These are phyloP conservation scores for Cercospora berteroae DNA, from an alignment of 2,329 filamentous ascomycete genomes.

Conservation along the genomic window DNA sequence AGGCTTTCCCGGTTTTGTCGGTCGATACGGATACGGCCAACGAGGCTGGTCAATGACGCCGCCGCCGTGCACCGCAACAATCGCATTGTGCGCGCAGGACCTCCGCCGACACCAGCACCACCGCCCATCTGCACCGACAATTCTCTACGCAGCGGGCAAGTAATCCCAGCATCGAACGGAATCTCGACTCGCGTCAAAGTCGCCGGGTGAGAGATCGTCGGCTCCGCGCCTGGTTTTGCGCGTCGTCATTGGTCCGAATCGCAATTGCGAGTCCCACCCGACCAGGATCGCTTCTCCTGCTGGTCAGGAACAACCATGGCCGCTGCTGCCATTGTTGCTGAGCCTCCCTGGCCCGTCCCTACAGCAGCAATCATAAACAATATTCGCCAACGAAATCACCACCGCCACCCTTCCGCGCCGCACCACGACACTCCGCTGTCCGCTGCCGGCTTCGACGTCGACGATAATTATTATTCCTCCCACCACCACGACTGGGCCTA, in stretches of 20 bases:
- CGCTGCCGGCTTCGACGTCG: conserved; percentile 4
- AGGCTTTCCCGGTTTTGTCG: not conserved
- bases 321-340: not conserved
- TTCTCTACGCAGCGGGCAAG: not conserved
- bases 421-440: conserved; percentile 9
- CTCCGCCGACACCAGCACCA: not conserved
- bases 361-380: not conserved
- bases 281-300: conserved; percentile 7
- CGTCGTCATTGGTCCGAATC: not conserved
- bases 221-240: not conserved
- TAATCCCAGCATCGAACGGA: conserved; percentile 10
- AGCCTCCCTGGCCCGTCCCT: conserved; percentile 1
- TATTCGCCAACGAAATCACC: not conserved
- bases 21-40: not conserved
- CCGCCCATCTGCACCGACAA: not conserved
- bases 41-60: not conserved
- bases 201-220: not conserved
- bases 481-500: conserved; percentile 2
- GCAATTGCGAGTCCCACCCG: not conserved
- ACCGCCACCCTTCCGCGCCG: not conserved
- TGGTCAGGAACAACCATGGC: conserved; percentile 1
- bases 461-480: conserved; percentile 2
- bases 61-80: not conserved
- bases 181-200: conserved; percentile 10
- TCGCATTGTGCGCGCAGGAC: not conserved